A percentile compares a stretch with the other conserved stretches of the same genome.
Conservation (phyloP, 805 yeast species). For the Lachancea cidri region DNA sequence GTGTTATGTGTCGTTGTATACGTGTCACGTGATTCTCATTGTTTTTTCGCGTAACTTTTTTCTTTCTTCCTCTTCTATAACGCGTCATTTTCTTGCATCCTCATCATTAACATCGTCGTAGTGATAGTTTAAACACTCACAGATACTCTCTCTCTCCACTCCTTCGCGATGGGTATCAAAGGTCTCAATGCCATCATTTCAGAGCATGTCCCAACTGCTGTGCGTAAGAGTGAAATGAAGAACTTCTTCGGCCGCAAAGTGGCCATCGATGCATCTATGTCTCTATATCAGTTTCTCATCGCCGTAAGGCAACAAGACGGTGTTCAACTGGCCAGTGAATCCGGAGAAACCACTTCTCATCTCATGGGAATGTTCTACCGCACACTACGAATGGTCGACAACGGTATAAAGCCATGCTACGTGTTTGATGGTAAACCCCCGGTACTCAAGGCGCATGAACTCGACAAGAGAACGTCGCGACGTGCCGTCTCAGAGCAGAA, state of each 20-base stretch:
- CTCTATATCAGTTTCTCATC: conserved; percentile 88
- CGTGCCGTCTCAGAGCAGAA: conserved; percentile 79
- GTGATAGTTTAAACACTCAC: background rate
- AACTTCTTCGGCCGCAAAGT: conserved; percentile 88
- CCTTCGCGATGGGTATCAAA: conserved; percentile 47
- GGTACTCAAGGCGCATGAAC: conserved; percentile 84
- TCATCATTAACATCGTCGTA: background rate
- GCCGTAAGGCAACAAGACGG: conserved; percentile 98
- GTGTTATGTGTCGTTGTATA: too few species aligned
- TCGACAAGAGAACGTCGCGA: conserved; percentile 75
- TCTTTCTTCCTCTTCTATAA: background rate
- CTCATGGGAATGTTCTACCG: conserved; percentile 95
- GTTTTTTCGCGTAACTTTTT: too few species aligned
- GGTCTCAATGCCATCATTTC: conserved; percentile 83
- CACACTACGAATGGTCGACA: conserved; percentile 81
- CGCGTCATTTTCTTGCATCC: background rate
- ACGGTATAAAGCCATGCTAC: conserved; percentile 93
- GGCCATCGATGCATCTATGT: conserved; percentile 97
- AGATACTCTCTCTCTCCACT: background rate
- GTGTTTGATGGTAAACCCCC: conserved; percentile 99
- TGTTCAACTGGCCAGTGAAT: conserved; percentile 79
- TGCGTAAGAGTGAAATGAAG: conserved; percentile 74
- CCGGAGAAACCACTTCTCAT: conserved; percentile 92
- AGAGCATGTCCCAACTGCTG: conserved; percentile 85
- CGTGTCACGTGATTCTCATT: too few species aligned